Evolutionary conservation across 345 rosid species (phyloP).

Genomic region (Eucalyptus erythrocorys): DNA sequence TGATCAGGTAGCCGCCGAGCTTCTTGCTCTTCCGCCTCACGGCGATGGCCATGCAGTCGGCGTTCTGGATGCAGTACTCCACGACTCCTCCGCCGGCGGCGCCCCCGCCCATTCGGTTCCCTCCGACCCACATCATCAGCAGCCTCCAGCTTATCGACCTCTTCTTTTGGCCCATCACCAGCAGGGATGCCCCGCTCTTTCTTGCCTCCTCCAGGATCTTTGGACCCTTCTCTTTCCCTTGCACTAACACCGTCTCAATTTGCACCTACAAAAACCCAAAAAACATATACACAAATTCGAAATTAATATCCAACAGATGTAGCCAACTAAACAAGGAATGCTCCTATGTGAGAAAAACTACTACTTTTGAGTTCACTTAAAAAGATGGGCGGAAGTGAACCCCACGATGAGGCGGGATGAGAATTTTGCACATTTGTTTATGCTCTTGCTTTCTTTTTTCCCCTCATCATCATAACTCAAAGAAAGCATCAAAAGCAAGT

Average conservation of each 20-base stretch:
- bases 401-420: neutral
- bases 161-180: constrained; percentile 72
- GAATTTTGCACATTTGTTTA: neutral
- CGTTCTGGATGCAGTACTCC: constrained; percentile 80
- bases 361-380: neutral
- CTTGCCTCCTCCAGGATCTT: constrained; percentile 74
- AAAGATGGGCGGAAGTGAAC: neutral
- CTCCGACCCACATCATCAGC: constrained; percentile 65
- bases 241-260: constrained; percentile 47
- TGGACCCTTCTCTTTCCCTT: constrained; percentile 79
- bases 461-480: neutral
- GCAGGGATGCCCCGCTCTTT: constrained; percentile 43
- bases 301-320: neutral
- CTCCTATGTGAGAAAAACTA: neutral
- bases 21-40: constrained; percentile 76
- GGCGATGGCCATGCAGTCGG: constrained; percentile 83
- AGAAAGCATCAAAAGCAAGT: neutral
- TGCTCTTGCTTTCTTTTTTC: neutral
- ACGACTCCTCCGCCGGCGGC: constrained; percentile 32
- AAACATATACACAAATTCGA: neutral
- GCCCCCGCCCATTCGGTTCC: neutral
- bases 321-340: neutral
- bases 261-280: constrained; percentile 27
- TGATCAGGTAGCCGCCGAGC: constrained; percentile 83
- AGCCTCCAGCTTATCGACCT: constrained; percentile 73